Percentiles rank a stretch among this genome's conserved stretches.
phyloP scores from a whole-genome alignment of 2,329 filamentous ascomycete genomes.

The Dichotomopilus funicola region DNA sequence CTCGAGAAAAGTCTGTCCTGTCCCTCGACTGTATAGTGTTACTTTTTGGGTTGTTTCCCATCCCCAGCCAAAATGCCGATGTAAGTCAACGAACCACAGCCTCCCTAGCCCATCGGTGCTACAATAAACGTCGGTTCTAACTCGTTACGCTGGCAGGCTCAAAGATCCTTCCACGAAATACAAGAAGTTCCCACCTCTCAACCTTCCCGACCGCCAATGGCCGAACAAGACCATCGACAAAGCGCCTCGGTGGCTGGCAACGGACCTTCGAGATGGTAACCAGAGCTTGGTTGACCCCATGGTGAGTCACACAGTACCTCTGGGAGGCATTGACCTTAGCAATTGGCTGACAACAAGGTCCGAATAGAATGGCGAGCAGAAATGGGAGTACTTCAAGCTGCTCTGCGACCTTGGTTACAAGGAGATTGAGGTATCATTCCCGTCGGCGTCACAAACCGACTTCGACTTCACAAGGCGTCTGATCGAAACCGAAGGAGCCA shows the following conservation, averaged over 20 bases:
- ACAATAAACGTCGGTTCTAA: conserved; percentile 13
- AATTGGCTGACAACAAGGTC: conserved; percentile 16
- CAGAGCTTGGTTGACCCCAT: conserved; percentile 90
- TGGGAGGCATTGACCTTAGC: not conserved
- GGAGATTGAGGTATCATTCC: conserved; percentile 95
- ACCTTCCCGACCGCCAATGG: conserved; percentile 72
- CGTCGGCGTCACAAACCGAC: conserved; percentile 88
- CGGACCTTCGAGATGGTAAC: conserved; percentile 86
- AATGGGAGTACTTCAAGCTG: conserved; percentile 94
- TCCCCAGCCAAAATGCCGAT: conserved; percentile 28
- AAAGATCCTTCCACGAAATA: conserved; percentile 73
- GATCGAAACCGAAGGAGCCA: conserved; percentile 73
- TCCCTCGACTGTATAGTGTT: not conserved
- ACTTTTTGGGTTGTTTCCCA: conserved; percentile 1
- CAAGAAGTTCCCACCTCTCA: conserved; percentile 58
- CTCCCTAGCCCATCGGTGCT: conserved; percentile 1
- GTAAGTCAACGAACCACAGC: conserved; percentile 20
- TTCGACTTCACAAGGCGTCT: conserved; percentile 89
- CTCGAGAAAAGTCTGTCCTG: too few species aligned
- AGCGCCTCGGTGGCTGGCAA: conserved; percentile 84
- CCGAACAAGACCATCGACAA: conserved; percentile 75
- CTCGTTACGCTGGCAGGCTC: conserved; percentile 44
- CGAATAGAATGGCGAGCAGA: conserved; percentile 79
- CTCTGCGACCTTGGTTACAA: conserved; percentile 89
- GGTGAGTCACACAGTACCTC: conserved; percentile 45